Conservation (phyloP, 1,139 yeast genomes). For the Blastobotrys aristatus region DNA sequence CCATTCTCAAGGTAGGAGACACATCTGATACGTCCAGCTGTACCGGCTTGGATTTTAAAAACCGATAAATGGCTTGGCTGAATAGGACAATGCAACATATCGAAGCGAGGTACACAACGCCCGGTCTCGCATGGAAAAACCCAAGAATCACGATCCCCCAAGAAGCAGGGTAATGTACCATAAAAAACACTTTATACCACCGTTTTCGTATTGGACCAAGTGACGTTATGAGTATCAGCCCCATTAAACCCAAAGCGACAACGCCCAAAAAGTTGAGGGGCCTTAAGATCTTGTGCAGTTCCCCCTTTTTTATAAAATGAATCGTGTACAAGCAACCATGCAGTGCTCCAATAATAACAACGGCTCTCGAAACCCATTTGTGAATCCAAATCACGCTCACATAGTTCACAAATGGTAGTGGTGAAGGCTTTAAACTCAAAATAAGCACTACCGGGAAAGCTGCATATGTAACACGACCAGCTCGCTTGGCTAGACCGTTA, state of each 20-base stretch:
- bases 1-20: slow-evolving; percentile 31
- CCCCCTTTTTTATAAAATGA: slow-evolving; percentile 42
- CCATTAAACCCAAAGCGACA: slow-evolving; percentile 42
- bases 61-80: slow-evolving; percentile 36
- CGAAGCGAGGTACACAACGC: slow-evolving; percentile 47
- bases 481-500: slow-evolving; percentile 25
- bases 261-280: slow-evolving; percentile 60
- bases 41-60: slow-evolving; percentile 29
- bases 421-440: slow-evolving; percentile 58
- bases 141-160: slow-evolving; percentile 57
- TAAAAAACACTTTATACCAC: slow-evolving; percentile 56
- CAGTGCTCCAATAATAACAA: slow-evolving; percentile 45
- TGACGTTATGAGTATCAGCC: slow-evolving; percentile 50
- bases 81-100: slow-evolving; percentile 46
- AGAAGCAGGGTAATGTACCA: slow-evolving; percentile 62
- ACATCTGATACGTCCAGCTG: slow-evolving; percentile 26
- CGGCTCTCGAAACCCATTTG: slow-evolving; percentile 74
- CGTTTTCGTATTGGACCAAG: slow-evolving; percentile 50
- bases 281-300: slow-evolving; percentile 40
- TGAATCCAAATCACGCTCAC: slow-evolving; percentile 56
- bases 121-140: slow-evolving; percentile 76
- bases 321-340: slow-evolving; percentile 57
- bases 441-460: slow-evolving; percentile 61
- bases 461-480: slow-evolving; percentile 59
- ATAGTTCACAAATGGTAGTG: slow-evolving; percentile 51